Percentiles rank a stretch among this genome's conserved stretches.
These are phyloP conservation scores for Mortierella sp. DNA, from an alignment of 371 early-diverging fungal genomes.

Conservation along the genomic window DNA sequence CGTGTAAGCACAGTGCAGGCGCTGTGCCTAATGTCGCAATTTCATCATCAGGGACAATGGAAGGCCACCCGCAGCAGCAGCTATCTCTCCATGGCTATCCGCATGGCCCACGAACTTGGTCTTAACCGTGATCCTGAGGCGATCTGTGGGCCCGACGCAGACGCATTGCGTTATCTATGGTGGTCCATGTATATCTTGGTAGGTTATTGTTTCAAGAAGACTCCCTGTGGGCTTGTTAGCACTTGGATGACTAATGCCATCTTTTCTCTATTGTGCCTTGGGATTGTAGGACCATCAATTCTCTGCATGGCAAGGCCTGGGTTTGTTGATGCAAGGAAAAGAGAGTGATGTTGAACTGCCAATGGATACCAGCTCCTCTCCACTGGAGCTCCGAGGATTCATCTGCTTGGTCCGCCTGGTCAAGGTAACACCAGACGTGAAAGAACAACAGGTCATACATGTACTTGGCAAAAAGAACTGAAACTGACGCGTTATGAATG, in stretches of 20 bases:
- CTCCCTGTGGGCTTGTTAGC: not conserved
- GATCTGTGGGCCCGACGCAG: conserved; percentile 38
- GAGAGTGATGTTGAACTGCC: conserved; percentile 51
- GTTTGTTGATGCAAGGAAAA: conserved; percentile 52
- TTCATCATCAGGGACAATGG: conserved; percentile 69
- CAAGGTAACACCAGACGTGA: conserved; percentile 24
- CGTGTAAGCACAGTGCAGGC: conserved; percentile 76
- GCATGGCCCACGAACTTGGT: conserved; percentile 81
- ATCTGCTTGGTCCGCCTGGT: conserved; percentile 45
- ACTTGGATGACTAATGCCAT: conserved; percentile 56
- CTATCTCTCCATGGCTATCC: conserved; percentile 77
- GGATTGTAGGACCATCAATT: conserved; percentile 49
- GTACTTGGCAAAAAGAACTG: not conserved
- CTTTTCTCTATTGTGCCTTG: not conserved
- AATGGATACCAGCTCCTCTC: conserved; percentile 20
- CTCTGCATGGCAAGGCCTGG: conserved; percentile 51
- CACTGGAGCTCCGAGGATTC: conserved; percentile 38
- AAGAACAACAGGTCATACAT: not conserved
- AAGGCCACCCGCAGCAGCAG: conserved; percentile 72
- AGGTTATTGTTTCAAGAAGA: not conserved
- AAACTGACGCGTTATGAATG: not conserved
- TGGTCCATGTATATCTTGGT: conserved; percentile 54
- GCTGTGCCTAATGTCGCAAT: conserved; percentile 74
- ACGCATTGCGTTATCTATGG: conserved; percentile 47
- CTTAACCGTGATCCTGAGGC: conserved; percentile 61